Percentiles rank a stretch among this genome's conserved stretches.
Conservation (phyloP, 495 filamentous ascomycete genomes). For the Parathielavia hyrcaniae region DNA sequence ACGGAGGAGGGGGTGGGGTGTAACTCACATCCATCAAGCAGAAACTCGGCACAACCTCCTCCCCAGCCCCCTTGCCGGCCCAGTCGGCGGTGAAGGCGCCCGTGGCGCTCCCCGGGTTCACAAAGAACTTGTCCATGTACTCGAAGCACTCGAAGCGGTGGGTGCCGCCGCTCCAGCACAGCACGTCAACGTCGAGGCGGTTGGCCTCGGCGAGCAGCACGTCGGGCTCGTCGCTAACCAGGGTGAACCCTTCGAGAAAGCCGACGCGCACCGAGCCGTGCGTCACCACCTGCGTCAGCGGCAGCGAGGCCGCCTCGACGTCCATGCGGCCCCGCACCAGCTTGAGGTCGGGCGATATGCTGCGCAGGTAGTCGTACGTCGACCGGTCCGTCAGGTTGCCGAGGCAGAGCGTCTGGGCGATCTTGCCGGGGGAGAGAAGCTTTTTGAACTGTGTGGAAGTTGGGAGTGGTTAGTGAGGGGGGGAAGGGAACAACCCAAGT, state of each 20-base stretch:
- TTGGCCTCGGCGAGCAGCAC: constrained; percentile 86
- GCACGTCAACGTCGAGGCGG: constrained; percentile 92
- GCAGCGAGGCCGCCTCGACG: constrained; percentile 82
- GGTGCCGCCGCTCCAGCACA: constrained; percentile 89
- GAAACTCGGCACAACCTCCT: constrained; percentile 89
- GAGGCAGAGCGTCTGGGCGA: constrained; percentile 92
- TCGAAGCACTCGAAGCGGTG: constrained; percentile 98
- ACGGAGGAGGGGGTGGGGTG: constrained; percentile 21
- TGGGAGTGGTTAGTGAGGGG: background rate
- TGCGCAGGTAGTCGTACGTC: constrained; percentile 90
- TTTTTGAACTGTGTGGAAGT: constrained; percentile 74
- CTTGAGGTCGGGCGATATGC: constrained; percentile 87
- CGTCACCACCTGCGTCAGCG: constrained; percentile 86
- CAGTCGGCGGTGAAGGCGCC: constrained; percentile 66
- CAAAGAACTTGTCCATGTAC: constrained; percentile 97
- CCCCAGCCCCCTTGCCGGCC: constrained; percentile 41
- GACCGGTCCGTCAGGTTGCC: constrained; percentile 93
- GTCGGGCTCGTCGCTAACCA: constrained; percentile 90
- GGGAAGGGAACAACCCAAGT: background rate
- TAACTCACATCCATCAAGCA: constrained; percentile 95
- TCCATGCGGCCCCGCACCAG: constrained; percentile 93
- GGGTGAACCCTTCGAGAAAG: constrained; percentile 93
- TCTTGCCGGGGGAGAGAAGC: constrained; percentile 95
- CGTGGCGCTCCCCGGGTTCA: constrained; percentile 93
- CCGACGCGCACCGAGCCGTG: constrained; percentile 92